These are phyloP conservation scores for Dothistroma pini DNA, from an alignment of 2,329 filamentous ascomycete species.

Conservation along the genomic window DNA sequence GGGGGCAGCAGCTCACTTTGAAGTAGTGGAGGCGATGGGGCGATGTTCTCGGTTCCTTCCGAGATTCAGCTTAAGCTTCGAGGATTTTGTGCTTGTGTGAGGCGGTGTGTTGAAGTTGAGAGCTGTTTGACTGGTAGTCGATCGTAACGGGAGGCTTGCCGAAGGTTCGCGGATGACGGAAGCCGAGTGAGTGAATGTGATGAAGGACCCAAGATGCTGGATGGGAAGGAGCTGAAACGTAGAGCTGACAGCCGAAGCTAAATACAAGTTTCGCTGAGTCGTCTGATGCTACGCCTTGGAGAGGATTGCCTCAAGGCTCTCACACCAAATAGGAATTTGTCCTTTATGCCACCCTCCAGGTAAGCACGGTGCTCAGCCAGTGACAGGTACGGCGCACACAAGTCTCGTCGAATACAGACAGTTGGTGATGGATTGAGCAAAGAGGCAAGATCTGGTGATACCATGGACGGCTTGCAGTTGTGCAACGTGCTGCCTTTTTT, in stretches of 20 bases:
- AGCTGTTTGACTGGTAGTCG: not conserved
- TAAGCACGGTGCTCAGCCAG: constrained; percentile 28
- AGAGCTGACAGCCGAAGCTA: constrained; percentile 22
- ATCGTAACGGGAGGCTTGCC: constrained; percentile 1
- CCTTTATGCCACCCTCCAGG: constrained; percentile 27
- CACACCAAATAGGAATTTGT: constrained; percentile 20
- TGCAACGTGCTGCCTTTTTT: constrained; percentile 32
- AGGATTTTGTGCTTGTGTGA: not conserved
- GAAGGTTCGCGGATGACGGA: not conserved
- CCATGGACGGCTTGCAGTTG: constrained; percentile 31
- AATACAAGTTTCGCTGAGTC: constrained; percentile 21
- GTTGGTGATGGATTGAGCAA: constrained; percentile 31
- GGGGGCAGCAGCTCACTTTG: constrained; percentile 3
- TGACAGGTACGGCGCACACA: constrained; percentile 34
- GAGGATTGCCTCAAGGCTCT: constrained; percentile 21
- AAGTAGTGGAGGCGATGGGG: not conserved
- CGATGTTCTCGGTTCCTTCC: not conserved
- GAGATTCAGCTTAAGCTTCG: not conserved
- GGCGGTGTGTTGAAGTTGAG: constrained; percentile 2
- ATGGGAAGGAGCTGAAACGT: constrained; percentile 23
- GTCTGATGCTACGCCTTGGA: constrained; percentile 17
- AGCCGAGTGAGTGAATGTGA: constrained; percentile 2
- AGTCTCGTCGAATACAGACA: constrained; percentile 31
- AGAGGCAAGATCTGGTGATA: constrained; percentile 36
- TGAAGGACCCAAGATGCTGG: constrained; percentile 15